Percentiles rank a stretch among this genome's conserved stretches.
phyloP scores from a whole-genome alignment of 2,329 filamentous ascomycete species.

The Colletotrichum falcatum region DNA sequence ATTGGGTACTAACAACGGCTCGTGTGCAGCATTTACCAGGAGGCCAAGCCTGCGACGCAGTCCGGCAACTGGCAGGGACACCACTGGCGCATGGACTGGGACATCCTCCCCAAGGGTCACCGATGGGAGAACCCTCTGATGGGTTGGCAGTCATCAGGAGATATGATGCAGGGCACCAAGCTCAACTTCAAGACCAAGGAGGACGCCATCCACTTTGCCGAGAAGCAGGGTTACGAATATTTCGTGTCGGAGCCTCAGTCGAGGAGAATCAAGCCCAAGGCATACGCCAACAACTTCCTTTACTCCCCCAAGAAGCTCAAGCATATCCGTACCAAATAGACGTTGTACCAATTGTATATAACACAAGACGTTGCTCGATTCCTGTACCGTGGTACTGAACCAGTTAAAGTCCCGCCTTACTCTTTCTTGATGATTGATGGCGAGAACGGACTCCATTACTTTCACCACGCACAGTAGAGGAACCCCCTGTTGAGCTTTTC shows the following conservation, averaged over 20 bases:
- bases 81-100: conserved; percentile 99
- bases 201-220: conserved; percentile 92
- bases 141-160: conserved; percentile 97
- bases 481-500: neutral
- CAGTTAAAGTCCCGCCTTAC: too few species aligned
- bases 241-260: conserved; percentile 97
- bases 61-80: conserved; percentile 88
- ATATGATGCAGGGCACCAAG: conserved; percentile 94
- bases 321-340: conserved; percentile 83
- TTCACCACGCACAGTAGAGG: neutral
- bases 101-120: conserved; percentile 90
- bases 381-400: too few species aligned
- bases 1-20: neutral
- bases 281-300: conserved; percentile 96
- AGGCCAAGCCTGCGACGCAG: conserved; percentile 94
- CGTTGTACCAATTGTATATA: conserved; percentile 47
- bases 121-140: conserved; percentile 99
- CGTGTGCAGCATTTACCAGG: conserved; percentile 83
- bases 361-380: conserved; percentile 4
- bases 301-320: conserved; percentile 90
- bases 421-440: neutral
- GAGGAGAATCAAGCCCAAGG: conserved; percentile 88
- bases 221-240: conserved; percentile 99
- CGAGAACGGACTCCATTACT: neutral
- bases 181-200: conserved; percentile 93